Evolutionary conservation across 2,329 filamentous ascomycete species (phyloP).

Genomic region (Herpotrichia juniperi): DNA sequence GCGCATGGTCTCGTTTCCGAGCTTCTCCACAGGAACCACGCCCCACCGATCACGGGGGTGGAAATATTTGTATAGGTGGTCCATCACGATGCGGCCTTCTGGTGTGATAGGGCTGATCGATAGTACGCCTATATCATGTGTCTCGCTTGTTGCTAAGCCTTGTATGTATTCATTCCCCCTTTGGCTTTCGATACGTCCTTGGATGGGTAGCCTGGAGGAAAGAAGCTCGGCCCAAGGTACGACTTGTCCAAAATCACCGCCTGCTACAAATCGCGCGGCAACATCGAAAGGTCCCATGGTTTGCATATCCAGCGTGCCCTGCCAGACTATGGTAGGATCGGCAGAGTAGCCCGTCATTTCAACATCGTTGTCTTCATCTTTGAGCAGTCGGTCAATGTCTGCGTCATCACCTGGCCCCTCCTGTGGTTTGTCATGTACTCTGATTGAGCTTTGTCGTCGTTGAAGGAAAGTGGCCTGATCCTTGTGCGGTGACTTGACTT

Average conservation of each 20-base stretch:
- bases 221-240: constrained; percentile 79
- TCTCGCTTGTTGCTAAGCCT: constrained; percentile 78
- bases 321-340: constrained; percentile 70
- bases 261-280: constrained; percentile 82
- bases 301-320: constrained; percentile 64
- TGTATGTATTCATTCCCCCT: constrained; percentile 92
- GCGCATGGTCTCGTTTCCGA: constrained; percentile 76
- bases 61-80: constrained; percentile 87
- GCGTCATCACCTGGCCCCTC: constrained; percentile 74
- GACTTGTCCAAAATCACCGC: constrained; percentile 73
- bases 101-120: constrained; percentile 69
- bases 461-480: constrained; percentile 54
- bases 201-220: constrained; percentile 71
- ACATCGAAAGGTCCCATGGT: constrained; percentile 76
- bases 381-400: constrained; percentile 87
- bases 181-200: constrained; percentile 79
- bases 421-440: constrained; percentile 46
- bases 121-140: constrained; percentile 84
- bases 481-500: constrained; percentile 74
- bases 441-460: constrained; percentile 58
- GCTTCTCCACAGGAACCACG: constrained; percentile 62
- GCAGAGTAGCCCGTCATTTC: constrained; percentile 77
- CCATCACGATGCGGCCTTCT: constrained; percentile 65
- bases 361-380: constrained; percentile 78
- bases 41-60: constrained; percentile 81